Percentiles rank a stretch among this genome's conserved stretches.
Evolutionary conservation across 116 monocot genomes (phyloP).

Genomic region (Dioscorea cayenensis): DNA sequence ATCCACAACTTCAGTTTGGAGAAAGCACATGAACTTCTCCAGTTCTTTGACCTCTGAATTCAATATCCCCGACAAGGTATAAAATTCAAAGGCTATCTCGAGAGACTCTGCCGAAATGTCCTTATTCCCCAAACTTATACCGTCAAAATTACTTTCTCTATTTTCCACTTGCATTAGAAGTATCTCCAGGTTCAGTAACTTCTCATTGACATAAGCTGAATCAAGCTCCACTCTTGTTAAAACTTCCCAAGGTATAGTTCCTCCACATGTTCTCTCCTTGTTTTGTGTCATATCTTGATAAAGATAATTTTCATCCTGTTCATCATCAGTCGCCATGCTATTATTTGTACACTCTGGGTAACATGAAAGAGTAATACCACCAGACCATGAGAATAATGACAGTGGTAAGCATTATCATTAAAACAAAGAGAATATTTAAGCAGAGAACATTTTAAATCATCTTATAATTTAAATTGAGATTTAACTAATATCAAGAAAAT

Average conservation of each 20-base stretch:
- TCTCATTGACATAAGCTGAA: slow-evolving; percentile 70
- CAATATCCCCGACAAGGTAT: slow-evolving; percentile 47
- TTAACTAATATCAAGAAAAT: background rate
- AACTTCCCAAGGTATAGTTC: slow-evolving; percentile 21
- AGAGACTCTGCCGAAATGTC: slow-evolving; percentile 21
- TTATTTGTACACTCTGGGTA: background rate
- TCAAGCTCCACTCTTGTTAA: slow-evolving; percentile 58
- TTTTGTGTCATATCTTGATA: slow-evolving; percentile 12
- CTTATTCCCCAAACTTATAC: slow-evolving; percentile 17
- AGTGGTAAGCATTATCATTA: background rate
- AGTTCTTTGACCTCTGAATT: slow-evolving; percentile 66
- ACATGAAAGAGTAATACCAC: background rate
- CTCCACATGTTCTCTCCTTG: slow-evolving; percentile 20
- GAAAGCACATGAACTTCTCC: slow-evolving; percentile 39
- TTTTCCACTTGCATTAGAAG: slow-evolving; percentile 58
- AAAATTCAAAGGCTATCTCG: slow-evolving; percentile 55
- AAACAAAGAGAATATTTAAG: no score
- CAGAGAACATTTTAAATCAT: background rate
- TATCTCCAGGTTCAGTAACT: slow-evolving; percentile 71
- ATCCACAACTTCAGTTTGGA: slow-evolving; percentile 45
- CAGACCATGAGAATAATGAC: background rate
- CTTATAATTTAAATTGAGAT: background rate
- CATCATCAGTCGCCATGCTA: slow-evolving; percentile 29
- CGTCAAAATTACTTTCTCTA: slow-evolving; percentile 37
- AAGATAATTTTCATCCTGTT: slow-evolving; percentile 6